Evolutionary conservation across 371 early-diverging fungal species (phyloP).

Genomic region (Syncephalastrum contaminatum): DNA sequence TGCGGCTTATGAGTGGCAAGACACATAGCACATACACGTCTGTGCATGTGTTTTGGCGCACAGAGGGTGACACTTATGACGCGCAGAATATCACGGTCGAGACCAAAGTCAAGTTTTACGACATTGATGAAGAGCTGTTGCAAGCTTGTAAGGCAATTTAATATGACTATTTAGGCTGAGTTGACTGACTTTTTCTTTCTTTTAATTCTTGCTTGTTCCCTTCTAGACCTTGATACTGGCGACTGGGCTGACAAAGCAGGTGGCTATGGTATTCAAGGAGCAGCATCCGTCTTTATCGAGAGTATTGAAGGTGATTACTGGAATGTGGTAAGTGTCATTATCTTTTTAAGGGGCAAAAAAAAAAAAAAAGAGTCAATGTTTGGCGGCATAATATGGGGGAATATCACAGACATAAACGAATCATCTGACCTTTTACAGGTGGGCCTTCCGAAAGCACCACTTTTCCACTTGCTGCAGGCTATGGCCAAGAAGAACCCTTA

Average conservation of each 20-base stretch:
- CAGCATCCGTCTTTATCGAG: constrained; percentile 71
- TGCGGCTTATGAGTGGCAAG: constrained; percentile 54
- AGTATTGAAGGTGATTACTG: constrained; percentile 77
- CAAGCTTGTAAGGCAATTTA: constrained; percentile 66
- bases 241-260: constrained; percentile 81
- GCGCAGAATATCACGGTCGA: constrained; percentile 45
- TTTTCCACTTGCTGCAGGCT: too few relatives aligned
- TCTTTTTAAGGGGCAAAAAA: too few relatives aligned
- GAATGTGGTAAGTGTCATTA: constrained; percentile 58
- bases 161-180: constrained; percentile 5
- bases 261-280: constrained; percentile 82
- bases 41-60: constrained; percentile 49
- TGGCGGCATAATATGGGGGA: too few relatives aligned
- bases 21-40: constrained; percentile 68
- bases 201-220: constrained; percentile 13
- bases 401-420: too few relatives aligned
- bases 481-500: too few relatives aligned
- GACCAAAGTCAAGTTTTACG: constrained; percentile 42
- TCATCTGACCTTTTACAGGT: neutral
- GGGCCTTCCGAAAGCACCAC: constrained; percentile 6
- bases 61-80: constrained; percentile 12
- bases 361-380: too few relatives aligned
- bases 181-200: constrained; percentile 14
- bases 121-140: constrained; percentile 36
- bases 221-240: constrained; percentile 40